Conservation (phyloP, 345 rosid genomes). For the Chamaenerion angustifolium region DNA sequence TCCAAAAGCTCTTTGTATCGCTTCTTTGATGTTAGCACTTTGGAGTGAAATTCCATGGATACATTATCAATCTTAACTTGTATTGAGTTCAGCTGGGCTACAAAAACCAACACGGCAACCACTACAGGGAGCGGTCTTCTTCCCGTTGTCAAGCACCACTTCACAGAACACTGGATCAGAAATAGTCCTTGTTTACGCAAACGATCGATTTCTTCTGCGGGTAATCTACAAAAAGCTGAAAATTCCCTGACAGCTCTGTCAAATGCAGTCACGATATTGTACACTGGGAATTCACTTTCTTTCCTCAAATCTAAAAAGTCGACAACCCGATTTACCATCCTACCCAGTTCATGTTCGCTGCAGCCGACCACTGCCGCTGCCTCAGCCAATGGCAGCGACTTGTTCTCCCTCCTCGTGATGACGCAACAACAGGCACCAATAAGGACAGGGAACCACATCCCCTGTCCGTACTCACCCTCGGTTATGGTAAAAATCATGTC, state of each 20-base stretch:
- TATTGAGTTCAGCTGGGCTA: conserved; percentile 43
- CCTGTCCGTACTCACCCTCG: conserved; percentile 48
- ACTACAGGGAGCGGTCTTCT: conserved; percentile 69
- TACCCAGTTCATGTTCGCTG: conserved; percentile 53
- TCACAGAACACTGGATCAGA: conserved; percentile 55
- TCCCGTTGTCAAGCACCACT: conserved; percentile 67
- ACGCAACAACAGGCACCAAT: conserved; percentile 64
- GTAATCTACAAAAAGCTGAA: conserved; percentile 17
- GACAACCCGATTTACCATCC: conserved; percentile 55
- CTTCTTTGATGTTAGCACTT: conserved; percentile 26
- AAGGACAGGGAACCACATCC: conserved; percentile 53
- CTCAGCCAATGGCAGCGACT: conserved; percentile 38
- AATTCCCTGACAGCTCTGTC: conserved; percentile 24
- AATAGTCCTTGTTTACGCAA: conserved; percentile 57
- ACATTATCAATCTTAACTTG: conserved; percentile 37
- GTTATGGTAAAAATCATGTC: conserved; percentile 33
- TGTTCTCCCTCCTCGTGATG: conserved; percentile 32
- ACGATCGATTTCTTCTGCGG: conserved; percentile 23
- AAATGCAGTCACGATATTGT: conserved; percentile 40
- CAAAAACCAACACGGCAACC: conserved; percentile 55
- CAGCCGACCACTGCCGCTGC: conserved; percentile 26
- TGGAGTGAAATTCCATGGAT: conserved; percentile 26
- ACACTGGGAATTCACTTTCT: conserved; percentile 19
- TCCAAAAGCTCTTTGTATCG: conserved; percentile 52
- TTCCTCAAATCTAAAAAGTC: conserved; percentile 27